Conservation (phyloP, 345 rosid genomes). For the Reutealis trisperma region DNA sequence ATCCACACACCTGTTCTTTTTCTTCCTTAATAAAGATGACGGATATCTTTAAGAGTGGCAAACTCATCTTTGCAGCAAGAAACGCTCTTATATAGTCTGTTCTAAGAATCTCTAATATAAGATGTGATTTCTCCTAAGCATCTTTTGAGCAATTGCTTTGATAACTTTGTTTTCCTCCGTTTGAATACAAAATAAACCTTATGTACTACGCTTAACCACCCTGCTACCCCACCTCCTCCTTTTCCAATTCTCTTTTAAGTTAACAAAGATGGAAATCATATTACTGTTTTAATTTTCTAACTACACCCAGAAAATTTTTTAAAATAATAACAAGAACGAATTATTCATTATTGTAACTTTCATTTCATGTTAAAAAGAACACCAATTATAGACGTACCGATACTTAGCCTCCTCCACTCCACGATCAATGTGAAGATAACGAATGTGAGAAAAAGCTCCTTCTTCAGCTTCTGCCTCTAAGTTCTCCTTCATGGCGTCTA, state of each 20-base stretch:
- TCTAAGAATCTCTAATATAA: not conserved
- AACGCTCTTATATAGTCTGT: not conserved
- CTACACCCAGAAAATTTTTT: not conserved
- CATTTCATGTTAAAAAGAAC: not conserved
- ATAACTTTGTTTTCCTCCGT: not conserved
- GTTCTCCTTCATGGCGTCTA: constrained; percentile 58
- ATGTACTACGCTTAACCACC: too few relatives aligned
- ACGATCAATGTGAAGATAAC: constrained; percentile 62
- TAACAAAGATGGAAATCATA: not conserved
- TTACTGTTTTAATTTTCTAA: not conserved
- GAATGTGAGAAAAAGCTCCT: constrained; percentile 56
- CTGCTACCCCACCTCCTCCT: too few relatives aligned
- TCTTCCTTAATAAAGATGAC: not conserved
- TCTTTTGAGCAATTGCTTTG: not conserved
- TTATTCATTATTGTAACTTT: not conserved
- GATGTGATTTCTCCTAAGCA: not conserved
- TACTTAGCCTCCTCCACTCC: constrained; percentile 72
- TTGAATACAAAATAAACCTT: not conserved
- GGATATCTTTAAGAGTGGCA: not conserved
- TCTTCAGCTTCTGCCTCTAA: constrained; percentile 52
- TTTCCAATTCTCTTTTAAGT: not conserved
- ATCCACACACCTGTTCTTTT: not conserved
- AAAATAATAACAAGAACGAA: not conserved
- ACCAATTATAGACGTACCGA: constrained; percentile 44
- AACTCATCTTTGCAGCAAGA: not conserved